Evolutionary conservation across 768 basidiomycete genomes (phyloP).

Genomic region (Leccinum barrowsii): DNA sequence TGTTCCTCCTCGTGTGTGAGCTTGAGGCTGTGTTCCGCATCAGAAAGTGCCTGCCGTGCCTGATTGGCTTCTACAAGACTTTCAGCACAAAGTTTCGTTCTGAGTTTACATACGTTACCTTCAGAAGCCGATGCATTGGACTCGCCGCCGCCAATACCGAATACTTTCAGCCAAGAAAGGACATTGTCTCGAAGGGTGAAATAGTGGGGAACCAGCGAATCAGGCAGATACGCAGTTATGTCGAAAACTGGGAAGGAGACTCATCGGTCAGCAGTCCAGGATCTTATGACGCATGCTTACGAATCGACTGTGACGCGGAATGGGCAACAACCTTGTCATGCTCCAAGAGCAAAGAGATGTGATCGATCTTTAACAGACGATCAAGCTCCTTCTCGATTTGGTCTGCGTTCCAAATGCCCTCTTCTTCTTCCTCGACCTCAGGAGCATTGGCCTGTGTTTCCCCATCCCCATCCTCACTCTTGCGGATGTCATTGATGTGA

Average conservation of each 20-base stretch:
- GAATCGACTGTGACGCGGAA: slow-evolving; percentile 43
- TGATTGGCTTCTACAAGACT: slow-evolving; percentile 47
- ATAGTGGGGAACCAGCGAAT: slow-evolving; percentile 69
- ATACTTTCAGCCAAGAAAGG: slow-evolving; percentile 55
- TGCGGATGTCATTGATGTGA: slow-evolving; percentile 66
- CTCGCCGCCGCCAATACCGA: slow-evolving; percentile 53
- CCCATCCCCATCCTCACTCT: slow-evolving; percentile 39
- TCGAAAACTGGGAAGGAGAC: slow-evolving; percentile 61
- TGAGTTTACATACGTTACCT: slow-evolving; percentile 29
- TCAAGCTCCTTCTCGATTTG: slow-evolving; percentile 59
- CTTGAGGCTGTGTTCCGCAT: slow-evolving; percentile 61
- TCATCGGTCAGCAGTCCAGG: neutral
- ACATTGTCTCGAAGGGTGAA: slow-evolving; percentile 60
- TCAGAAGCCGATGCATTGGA: slow-evolving; percentile 34
- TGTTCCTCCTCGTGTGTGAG: slow-evolving; percentile 49
- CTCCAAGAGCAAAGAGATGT: slow-evolving; percentile 69
- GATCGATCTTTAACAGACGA: slow-evolving; percentile 57
- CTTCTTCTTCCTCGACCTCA: slow-evolving; percentile 41
- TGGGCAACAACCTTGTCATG: slow-evolving; percentile 68
- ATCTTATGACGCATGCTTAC: slow-evolving; percentile 42
- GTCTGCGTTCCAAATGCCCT: slow-evolving; percentile 57
- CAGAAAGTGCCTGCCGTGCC: slow-evolving; percentile 58
- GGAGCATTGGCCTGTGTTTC: slow-evolving; percentile 22
- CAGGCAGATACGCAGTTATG: slow-evolving; percentile 80
- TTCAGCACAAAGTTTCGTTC: slow-evolving; percentile 2